Evolutionary conservation across 305 asterid species (phyloP).

Genomic region (Plantago lanceolata): DNA sequence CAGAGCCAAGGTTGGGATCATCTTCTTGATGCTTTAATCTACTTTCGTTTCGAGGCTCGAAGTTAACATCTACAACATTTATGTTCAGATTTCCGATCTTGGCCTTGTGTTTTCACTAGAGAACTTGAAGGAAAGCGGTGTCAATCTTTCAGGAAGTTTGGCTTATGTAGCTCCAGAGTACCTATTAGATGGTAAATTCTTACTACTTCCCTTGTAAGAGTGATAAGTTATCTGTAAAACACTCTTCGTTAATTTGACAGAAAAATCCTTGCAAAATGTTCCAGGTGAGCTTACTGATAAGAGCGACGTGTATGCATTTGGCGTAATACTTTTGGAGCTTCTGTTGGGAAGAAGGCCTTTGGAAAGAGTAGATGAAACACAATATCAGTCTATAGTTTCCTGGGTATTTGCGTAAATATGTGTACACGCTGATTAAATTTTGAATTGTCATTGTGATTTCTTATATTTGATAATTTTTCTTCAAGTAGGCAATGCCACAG

Average conservation of each 20-base stretch:
- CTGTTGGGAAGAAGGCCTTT: slow-evolving; percentile 74
- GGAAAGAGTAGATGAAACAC: slow-evolving; percentile 57
- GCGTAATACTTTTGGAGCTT: slow-evolving; percentile 82
- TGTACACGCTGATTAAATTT: background rate
- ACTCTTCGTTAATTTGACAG: background rate
- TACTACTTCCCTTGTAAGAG: background rate
- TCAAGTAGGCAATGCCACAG: slow-evolving; percentile 81
- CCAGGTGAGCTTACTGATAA: slow-evolving; percentile 87
- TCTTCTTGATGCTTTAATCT: background rate
- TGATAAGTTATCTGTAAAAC: slow-evolving; percentile 24
- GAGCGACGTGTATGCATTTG: slow-evolving; percentile 90
- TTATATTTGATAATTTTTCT: background rate
- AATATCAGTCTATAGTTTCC: slow-evolving; percentile 74
- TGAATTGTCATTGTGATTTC: background rate
- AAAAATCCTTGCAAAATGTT: slow-evolving; percentile 15
- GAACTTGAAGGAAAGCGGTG: slow-evolving; percentile 40
- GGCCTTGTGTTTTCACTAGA: slow-evolving; percentile 71
- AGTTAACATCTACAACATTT: slow-evolving; percentile 16
- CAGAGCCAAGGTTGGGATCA: slow-evolving; percentile 66
- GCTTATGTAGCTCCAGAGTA: slow-evolving; percentile 95
- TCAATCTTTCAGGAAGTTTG: slow-evolving; percentile 78
- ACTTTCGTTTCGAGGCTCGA: background rate
- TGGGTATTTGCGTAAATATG: slow-evolving; percentile 53
- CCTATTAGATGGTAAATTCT: slow-evolving; percentile 59
- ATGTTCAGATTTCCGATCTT: slow-evolving; percentile 75